Conservation (phyloP, 192 early-diverging fungal genomes). For the Gamsiella multidivaricata region DNA sequence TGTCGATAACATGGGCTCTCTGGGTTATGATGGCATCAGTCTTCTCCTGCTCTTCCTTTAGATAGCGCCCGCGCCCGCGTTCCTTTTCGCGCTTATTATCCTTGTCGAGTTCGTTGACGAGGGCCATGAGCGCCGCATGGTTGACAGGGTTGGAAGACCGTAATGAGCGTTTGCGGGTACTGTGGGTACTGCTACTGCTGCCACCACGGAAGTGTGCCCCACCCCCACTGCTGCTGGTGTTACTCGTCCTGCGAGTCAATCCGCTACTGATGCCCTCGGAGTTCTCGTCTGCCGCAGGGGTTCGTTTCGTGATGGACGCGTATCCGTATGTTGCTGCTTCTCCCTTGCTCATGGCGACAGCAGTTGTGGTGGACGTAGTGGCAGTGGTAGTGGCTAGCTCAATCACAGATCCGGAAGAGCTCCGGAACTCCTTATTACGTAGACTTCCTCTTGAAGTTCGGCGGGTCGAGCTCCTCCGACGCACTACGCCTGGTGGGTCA, state of each 20-base stretch:
- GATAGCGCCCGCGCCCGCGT: background rate
- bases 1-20: background rate
- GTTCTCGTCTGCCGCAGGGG: background rate
- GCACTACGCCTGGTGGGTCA: background rate
- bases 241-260: conserved; percentile 4
- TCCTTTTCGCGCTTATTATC: conserved; percentile 31
- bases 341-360: background rate
- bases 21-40: background rate
- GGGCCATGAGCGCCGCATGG: conserved; percentile 38
- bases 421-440: conserved; percentile 13
- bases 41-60: conserved; percentile 6
- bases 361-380: background rate
- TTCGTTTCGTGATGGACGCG: background rate
- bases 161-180: conserved; percentile 33
- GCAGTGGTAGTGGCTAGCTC: conserved; percentile 11
- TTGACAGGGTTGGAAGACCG: conserved; percentile 41
- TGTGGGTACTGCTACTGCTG: conserved; percentile 15
- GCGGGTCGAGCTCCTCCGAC: conserved; percentile 4
- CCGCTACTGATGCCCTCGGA: too few species aligned
- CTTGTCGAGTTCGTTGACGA: conserved; percentile 47
- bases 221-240: conserved; percentile 9
- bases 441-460: conserved; percentile 2
- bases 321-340: too few species aligned
- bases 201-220: conserved; percentile 15
- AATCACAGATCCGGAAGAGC: conserved; percentile 25